These are phyloP conservation scores for Claviceps citrina DNA, from an alignment of 2,329 filamentous ascomycete species.

Conservation along the genomic window DNA sequence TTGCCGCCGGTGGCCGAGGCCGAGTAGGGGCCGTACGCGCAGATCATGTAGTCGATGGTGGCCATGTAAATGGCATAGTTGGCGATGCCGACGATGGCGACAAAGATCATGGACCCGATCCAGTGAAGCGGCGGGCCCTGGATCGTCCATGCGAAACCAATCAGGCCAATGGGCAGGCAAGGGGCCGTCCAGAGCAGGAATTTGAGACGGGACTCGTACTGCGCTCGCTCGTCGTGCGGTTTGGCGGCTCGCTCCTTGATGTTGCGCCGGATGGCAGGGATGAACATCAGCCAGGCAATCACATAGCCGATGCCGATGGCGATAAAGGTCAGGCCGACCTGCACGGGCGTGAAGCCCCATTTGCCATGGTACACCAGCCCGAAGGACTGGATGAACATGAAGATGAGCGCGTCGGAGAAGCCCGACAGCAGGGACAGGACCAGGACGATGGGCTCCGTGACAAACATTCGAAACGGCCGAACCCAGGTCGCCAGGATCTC, in stretches of 20 bases:
- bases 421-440: conserved; percentile 55
- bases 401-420: conserved; percentile 61
- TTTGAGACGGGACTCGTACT: conserved; percentile 54
- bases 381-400: conserved; percentile 63
- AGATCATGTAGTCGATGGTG: conserved; percentile 65
- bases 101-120: conserved; percentile 52
- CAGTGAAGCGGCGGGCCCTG: conserved; percentile 49
- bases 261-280: conserved; percentile 40
- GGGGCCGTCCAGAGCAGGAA: conserved; percentile 48
- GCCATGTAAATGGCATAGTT: conserved; percentile 65
- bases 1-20: conserved; percentile 65
- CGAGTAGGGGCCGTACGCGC: conserved; percentile 56
- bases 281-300: conserved; percentile 43
- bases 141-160: conserved; percentile 55
- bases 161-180: conserved; percentile 48
- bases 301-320: conserved; percentile 53
- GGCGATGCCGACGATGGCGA: conserved; percentile 52
- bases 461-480: conserved; percentile 57
- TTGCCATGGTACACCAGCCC: conserved; percentile 46
- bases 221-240: conserved; percentile 40
- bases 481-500: conserved; percentile 43
- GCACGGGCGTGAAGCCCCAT: conserved; percentile 45
- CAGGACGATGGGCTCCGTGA: conserved; percentile 60
- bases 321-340: conserved; percentile 46
- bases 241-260: conserved; percentile 33